Evolutionary conservation across 2,329 filamentous ascomycete species (phyloP).

Genomic region (Bipolaris gigantea): DNA sequence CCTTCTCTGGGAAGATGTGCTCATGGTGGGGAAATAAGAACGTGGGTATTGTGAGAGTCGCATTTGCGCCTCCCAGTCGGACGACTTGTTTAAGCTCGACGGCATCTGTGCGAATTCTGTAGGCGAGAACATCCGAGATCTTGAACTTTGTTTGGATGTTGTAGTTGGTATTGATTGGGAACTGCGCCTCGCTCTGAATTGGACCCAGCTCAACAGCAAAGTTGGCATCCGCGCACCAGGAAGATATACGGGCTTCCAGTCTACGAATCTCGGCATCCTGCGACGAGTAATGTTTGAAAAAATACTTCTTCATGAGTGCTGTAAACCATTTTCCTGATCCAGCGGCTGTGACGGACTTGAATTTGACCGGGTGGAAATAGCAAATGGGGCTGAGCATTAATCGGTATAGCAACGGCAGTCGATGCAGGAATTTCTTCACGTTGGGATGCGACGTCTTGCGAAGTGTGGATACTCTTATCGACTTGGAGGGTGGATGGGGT

Average conservation of each 20-base stretch:
- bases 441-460: conserved; percentile 48
- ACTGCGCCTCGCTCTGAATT: conserved; percentile 51
- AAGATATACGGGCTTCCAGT: conserved; percentile 51
- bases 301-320: conserved; percentile 50
- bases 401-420: conserved; percentile 54
- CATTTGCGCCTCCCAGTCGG: conserved; percentile 55
- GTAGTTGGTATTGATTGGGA: conserved; percentile 53
- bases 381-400: conserved; percentile 53
- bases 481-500: conserved; percentile 54
- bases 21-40: conserved; percentile 59
- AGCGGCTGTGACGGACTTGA: conserved; percentile 54
- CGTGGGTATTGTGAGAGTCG: conserved; percentile 52
- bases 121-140: conserved; percentile 54
- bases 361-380: conserved; percentile 57
- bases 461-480: conserved; percentile 55
- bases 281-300: conserved; percentile 55
- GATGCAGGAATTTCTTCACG: conserved; percentile 51
- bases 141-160: conserved; percentile 53
- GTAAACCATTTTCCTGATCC: conserved; percentile 57
- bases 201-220: conserved; percentile 55
- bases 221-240: conserved; percentile 57
- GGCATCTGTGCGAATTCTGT: conserved; percentile 50
- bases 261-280: conserved; percentile 50
- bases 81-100: conserved; percentile 53
- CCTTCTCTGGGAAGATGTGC: conserved; percentile 52